Base-by-base conservation (phyloP, 192 early-diverging fungal genomes). In the Rhizophagus clarus region DNA sequence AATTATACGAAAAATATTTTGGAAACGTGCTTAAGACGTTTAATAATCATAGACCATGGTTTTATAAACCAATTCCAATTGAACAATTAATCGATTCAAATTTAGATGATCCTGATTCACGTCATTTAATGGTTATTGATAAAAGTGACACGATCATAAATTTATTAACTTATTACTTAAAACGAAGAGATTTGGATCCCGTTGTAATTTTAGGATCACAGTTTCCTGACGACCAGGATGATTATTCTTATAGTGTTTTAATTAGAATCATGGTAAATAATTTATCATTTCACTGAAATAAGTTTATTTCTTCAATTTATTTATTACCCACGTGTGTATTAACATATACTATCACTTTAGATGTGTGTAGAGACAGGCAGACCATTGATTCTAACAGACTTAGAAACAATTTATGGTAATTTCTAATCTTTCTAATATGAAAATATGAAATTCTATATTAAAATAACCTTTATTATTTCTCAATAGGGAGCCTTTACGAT, bases 281-380 rank as follows among this genome's bases (percentile, higher is more conserved):
- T 74, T 4, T 45, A 45, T 17, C 14, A 6, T 20, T 60, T 4
- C 3, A 29, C 15, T 74, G 17, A 0, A 42, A 10, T 9, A 20
- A 29, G 28, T 12, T 45, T 11, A 4, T 12, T 11, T 28, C 24
- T 28, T 32, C 17, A 14, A 14, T 45, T 4, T 17, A 14, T n/a
- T 40, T 11, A 11, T 45, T 2, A 4, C 5, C 0, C 34, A 7
- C 34, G 34, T 60, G 4, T 51, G 29, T 17, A 12, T 72, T n/a
- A 3, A 24, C 4, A 26, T 34, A 12, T 32, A 26, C 6, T 5
- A n/a, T 20, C 2, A 4, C 20, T 74, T 28, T 31, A 73, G 66
- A 79, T 74, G 78, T 79, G 78, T 47, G 78, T 79, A 7, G 70
- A 79, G n/a, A n/a, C 31, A n/a, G 78, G 78, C 24, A 69, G 45